Evolutionary conservation across 2,329 filamentous ascomycete genomes (phyloP), one percentile per base, ranked within the genome.

Genomic region (Arthrobotrys sphaeroides): DNA sequence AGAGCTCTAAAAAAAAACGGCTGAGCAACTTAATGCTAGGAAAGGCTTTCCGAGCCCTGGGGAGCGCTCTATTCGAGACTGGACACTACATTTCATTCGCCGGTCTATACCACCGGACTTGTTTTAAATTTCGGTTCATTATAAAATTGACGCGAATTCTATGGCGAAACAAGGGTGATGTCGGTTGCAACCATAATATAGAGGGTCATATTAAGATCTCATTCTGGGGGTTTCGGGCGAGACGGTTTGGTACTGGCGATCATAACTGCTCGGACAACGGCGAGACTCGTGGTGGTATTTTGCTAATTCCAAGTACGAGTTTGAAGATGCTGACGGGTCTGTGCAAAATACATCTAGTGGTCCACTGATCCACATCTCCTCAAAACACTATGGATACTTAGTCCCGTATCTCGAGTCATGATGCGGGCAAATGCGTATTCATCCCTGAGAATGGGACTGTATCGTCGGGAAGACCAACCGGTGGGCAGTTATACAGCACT

Each of bases 51-150:
- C 64, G 40, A 59, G 26, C 33, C 61, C 22, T 18, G 45, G 31
- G 16, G 7, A 40, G 13, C 13, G 18, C 43, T 59, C 18, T 33
- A 67, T 49, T 28, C 43, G 40, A 59, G n/a, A 67, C 64, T 33
- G 0, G 5, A 67, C 10, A 22, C 18, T 40, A 49, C 42, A n/a
- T 69, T 28, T 68, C n/a, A 26, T 38, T 69, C 18, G 51, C 33
- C 33, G 26, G 31, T 55, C 43, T 49, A 72, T 47, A 72, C 66
- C 66, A 64, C 57, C 43, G 10, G 45, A 36, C 18, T 31, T 36
- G 38, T 68, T 67, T 74, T 74, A 73, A 66, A 66, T 60, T 69
- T 75, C 62, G 70, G 70, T 57, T 75, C 70, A 43, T 68, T 75
- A 64, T 75, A 75, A 75, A 75, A 68, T 69, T 62, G 70, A 75